phyloP scores from a whole-genome alignment of 768 basidiomycete species.

The Mycena rebaudengoi region DNA sequence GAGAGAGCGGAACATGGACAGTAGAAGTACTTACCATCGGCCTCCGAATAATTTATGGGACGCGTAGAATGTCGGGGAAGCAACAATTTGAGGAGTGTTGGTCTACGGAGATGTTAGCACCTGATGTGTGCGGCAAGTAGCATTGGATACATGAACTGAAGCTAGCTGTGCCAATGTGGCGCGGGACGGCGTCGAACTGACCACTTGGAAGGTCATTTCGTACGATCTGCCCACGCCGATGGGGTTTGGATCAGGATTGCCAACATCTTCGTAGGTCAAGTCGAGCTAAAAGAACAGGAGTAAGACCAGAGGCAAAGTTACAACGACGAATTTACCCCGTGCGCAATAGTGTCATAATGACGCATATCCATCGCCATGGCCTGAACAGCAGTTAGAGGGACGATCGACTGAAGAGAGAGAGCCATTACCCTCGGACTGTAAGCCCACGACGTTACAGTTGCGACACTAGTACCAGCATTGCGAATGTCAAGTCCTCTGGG shows the following conservation, averaged over 20 bases:
- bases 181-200: conserved; percentile 42
- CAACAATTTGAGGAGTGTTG: conserved; percentile 42
- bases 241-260: conserved; percentile 46
- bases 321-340: conserved; percentile 37
- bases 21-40: too few relatives aligned
- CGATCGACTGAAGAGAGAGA: not conserved
- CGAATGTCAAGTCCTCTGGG: conserved; percentile 47
- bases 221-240: conserved; percentile 48
- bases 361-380: conserved; percentile 47
- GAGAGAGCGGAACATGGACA: too few relatives aligned
- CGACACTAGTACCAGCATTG: conserved; percentile 36
- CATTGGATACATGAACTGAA: conserved; percentile 39
- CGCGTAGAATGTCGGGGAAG: conserved; percentile 44
- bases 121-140: not conserved
- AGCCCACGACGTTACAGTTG: conserved; percentile 46
- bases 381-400: conserved; percentile 15
- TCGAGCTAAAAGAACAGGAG: conserved; percentile 45
- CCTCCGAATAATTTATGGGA: conserved; percentile 47
- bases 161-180: conserved; percentile 37
- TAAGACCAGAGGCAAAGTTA: too few relatives aligned
- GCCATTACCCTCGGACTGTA: conserved; percentile 45
- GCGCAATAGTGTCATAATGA: conserved; percentile 48
- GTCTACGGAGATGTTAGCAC: conserved; percentile 30
- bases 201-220: conserved; percentile 44
- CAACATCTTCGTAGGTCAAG: conserved; percentile 49